These are phyloP conservation scores for Penicillium coffeae DNA, from an alignment of 495 filamentous ascomycete species.

Conservation along the genomic window DNA sequence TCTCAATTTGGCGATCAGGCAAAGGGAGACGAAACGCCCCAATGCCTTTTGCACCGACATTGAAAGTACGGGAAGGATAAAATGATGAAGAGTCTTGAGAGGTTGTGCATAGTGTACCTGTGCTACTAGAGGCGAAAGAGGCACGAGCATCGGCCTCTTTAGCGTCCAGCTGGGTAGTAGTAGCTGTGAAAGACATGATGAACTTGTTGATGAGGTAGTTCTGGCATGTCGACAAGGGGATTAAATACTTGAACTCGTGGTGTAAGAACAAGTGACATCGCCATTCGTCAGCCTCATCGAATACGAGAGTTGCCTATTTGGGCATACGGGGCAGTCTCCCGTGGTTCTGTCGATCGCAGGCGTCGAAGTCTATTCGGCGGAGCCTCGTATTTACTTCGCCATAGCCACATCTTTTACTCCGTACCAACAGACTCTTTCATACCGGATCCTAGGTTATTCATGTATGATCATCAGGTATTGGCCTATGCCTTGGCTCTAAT, in stretches of 20 bases:
- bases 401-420: background rate
- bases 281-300: background rate
- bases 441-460: too few species aligned
- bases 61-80: constrained; percentile 24
- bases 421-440: too few species aligned
- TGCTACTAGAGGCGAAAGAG: constrained; percentile 7
- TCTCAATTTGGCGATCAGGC: constrained; percentile 37
- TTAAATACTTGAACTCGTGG: background rate
- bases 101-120: constrained; percentile 9
- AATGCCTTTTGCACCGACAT: constrained; percentile 46
- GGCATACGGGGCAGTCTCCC: background rate
- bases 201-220: too few species aligned
- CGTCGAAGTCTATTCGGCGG: background rate
- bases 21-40: constrained; percentile 39
- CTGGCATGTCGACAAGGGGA: too few species aligned
- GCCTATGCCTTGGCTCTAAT: too few species aligned
- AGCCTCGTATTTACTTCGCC: background rate
- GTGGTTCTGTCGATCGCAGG: constrained; percentile 4
- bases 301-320: constrained; percentile 26
- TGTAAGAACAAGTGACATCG: background rate
- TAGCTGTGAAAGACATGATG: constrained; percentile 2
- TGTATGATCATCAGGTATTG: too few species aligned
- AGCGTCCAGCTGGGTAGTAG: constrained; percentile 3
- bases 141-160: constrained; percentile 7
- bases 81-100: constrained; percentile 6